phyloP scores from a whole-genome alignment of 257 asterid genomes.

The Solanum sparsipilum region DNA sequence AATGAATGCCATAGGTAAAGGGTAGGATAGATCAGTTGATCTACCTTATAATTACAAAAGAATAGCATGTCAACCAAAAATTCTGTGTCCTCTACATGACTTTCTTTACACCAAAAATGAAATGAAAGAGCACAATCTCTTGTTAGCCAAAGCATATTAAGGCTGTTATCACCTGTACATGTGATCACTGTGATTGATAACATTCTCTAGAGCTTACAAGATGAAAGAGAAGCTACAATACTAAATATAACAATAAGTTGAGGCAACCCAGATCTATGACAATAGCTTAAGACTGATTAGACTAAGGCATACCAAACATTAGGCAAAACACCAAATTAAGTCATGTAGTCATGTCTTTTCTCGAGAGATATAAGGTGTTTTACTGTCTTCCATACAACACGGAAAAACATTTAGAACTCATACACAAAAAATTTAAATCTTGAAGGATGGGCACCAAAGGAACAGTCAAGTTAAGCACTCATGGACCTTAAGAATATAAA shows the following conservation, averaged over 20 bases:
- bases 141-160: background rate
- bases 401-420: background rate
- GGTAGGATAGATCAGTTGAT: background rate
- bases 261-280: background rate
- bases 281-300: background rate
- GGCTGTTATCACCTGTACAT: background rate
- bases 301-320: background rate
- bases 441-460: conserved; percentile 7
- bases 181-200: background rate
- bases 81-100: background rate
- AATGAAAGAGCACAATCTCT: background rate
- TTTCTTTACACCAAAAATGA: background rate
- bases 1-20: background rate
- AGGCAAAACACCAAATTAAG: background rate
- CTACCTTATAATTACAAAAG: background rate
- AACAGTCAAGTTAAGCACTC: background rate
- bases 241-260: background rate
- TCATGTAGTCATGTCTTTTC: background rate
- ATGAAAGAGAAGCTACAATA: background rate
- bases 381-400: background rate
- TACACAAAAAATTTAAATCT: background rate
- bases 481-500: background rate
- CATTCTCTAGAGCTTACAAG: background rate
- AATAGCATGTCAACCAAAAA: background rate
- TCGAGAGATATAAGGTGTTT: background rate